Conservation (phyloP, 768 basidiomycete species). For the Gloeopeniophorella convolvens region DNA sequence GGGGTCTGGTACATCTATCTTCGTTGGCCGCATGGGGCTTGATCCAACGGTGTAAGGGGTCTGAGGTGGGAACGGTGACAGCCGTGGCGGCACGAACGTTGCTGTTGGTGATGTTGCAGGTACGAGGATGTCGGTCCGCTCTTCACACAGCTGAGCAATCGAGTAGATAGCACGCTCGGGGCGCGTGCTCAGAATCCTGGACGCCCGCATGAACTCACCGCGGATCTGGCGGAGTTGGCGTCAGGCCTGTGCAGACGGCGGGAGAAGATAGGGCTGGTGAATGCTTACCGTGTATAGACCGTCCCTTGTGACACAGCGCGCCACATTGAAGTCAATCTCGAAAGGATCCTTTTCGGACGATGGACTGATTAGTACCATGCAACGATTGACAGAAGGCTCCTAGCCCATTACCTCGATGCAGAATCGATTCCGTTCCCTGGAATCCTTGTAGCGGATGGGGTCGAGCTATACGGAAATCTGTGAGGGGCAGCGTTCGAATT, state of each 20-base stretch:
- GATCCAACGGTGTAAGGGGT: constrained; percentile 64
- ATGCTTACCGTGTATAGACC: constrained; percentile 82
- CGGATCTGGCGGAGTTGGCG: constrained; percentile 60
- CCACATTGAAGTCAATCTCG: constrained; percentile 93
- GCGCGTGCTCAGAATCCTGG: constrained; percentile 71
- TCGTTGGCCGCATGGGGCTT: constrained; percentile 49
- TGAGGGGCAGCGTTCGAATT: background rate
- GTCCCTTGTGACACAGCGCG: constrained; percentile 93
- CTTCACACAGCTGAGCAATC: constrained; percentile 86
- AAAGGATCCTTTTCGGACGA: constrained; percentile 77
- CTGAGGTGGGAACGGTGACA: constrained; percentile 51
- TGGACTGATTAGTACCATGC: background rate
- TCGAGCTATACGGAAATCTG: constrained; percentile 16
- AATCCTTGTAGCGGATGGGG: constrained; percentile 48
- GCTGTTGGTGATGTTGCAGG: constrained; percentile 41
- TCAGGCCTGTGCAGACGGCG: background rate
- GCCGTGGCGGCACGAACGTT: constrained; percentile 39
- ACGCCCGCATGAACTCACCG: constrained; percentile 96
- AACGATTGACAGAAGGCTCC: background rate
- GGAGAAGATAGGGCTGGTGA: background rate
- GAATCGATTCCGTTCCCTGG: constrained; percentile 86
- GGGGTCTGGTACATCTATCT: constrained; percentile 26
- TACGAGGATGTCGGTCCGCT: constrained; percentile 62
- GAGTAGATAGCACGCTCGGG: constrained; percentile 78
- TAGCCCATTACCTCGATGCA: constrained; percentile 76